Evolutionary conservation across 2,329 filamentous ascomycete genomes (phyloP), one percentile per base, ranked within the genome.

Genomic region (Elsinoe arachidis): DNA sequence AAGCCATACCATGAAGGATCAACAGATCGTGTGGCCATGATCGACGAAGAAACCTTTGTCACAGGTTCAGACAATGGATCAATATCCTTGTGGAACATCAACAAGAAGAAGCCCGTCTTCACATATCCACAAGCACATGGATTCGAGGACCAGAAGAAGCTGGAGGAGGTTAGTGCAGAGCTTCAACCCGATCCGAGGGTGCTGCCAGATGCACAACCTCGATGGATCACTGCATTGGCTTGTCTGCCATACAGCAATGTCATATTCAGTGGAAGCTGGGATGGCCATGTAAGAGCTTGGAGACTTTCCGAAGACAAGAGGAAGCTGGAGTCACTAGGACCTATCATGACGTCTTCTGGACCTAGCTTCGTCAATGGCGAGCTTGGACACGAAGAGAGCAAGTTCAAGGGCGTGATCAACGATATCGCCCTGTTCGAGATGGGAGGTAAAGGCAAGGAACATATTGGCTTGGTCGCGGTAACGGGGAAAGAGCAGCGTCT

Each of bases 41-140:
- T 99, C 67, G 93, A 87, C 72, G 90, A 87, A 66, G 86, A 86
- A 68, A 86, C 85, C 19, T 99, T 97, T 68, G 85, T 99, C 60
- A 99, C 93, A 0, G 93, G 92, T 19, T 88, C 88, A 59, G 92
- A 99, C 73, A 96, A 93, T 64, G 93, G 93, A 55, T 82, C 86
- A 5, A 77, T 99, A 54, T 86, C 85, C 1, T 80, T 97, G 11
- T 97, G 92, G 92, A 90, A 85, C 60, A 79, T 90, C 19, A 82
- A 91, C 69, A 96, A 95, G 76, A 99, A 99, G 80, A 97, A 97
- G 73, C 87, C 93, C 0, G 78, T 99, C 9, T 87, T 85, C 72
- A 87, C 88, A 2, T 74, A 93, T 44, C 80, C 86, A 1, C 78
- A 88, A 30, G 90, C 92, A 3, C 93, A 99, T 71, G 93, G 93